Evolutionary conservation across 2,329 filamentous ascomycete species (phyloP).

Genomic region (Diaporthe longicolla): DNA sequence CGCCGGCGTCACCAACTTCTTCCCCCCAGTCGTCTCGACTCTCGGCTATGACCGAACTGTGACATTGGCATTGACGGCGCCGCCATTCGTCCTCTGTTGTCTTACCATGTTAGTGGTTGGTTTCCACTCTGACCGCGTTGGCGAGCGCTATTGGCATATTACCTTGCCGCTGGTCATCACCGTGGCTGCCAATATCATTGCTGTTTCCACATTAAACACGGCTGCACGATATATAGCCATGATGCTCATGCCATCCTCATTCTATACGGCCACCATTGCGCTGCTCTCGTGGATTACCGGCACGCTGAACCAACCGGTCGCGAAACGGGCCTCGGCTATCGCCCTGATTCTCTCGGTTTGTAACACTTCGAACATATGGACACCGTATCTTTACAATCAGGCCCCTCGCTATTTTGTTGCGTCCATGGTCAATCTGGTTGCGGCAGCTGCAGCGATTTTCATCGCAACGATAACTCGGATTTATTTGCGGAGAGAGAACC

Average conservation of each 20-base stretch:
- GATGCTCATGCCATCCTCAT: constrained; percentile 9
- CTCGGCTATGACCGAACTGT: constrained; percentile 1
- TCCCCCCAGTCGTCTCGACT: constrained; percentile 5
- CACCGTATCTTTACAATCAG: constrained; percentile 4
- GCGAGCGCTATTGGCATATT: constrained; percentile 16
- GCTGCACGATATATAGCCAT: constrained; percentile 3
- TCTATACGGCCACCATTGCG: not conserved
- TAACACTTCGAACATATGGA: constrained; percentile 9
- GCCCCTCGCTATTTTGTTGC: not conserved
- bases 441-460: not conserved
- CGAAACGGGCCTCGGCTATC: constrained; percentile 8
- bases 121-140: constrained; percentile 14
- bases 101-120: not conserved
- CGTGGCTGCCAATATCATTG: not conserved
- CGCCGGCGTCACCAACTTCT: constrained; percentile 19
- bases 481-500: not conserved
- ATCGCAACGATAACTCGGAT: not conserved
- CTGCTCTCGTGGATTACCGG: constrained; percentile 22
- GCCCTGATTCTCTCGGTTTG: constrained; percentile 4
- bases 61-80: not conserved
- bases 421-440: not conserved
- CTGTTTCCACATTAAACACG: not conserved
- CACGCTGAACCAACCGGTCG: not conserved
- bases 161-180: not conserved
- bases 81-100: constrained; percentile 16